These are phyloP conservation scores for Erythrophleum ivorense DNA, from an alignment of 331 rosid species.

Conservation along the genomic window DNA sequence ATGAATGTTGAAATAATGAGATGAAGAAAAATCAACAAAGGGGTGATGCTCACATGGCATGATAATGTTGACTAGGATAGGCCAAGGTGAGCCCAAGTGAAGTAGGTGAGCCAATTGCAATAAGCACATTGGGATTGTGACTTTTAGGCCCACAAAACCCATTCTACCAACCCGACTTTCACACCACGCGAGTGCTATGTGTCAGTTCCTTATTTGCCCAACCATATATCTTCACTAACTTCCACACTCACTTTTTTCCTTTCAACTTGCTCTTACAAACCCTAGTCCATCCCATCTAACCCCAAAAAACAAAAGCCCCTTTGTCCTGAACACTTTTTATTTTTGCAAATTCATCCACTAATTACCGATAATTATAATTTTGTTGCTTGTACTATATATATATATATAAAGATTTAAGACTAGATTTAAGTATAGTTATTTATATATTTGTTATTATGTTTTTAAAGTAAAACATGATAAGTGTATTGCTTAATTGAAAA, in stretches of 20 bases:
- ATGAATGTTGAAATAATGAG: neutral
- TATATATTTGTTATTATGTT: too few relatives aligned
- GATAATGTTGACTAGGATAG: constrained; percentile 34
- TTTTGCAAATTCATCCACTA: too few relatives aligned
- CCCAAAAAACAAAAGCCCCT: too few relatives aligned
- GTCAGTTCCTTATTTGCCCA: constrained; percentile 38
- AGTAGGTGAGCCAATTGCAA: constrained; percentile 38
- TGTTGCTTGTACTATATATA: too few relatives aligned
- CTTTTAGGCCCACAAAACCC: constrained; percentile 60
- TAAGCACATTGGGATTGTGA: constrained; percentile 42
- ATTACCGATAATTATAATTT: too few relatives aligned
- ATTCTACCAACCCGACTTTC: constrained; percentile 45
- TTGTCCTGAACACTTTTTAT: too few relatives aligned
- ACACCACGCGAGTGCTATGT: constrained; percentile 41
- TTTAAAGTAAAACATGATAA: too few relatives aligned
- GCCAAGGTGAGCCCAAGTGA: constrained; percentile 50
- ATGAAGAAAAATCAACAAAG: neutral
- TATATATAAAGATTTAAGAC: too few relatives aligned
- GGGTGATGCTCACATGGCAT: constrained; percentile 16
- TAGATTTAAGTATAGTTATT: too few relatives aligned
- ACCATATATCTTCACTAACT: constrained; percentile 12
- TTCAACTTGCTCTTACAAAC: too few relatives aligned
- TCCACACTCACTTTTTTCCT: constrained; percentile 24
- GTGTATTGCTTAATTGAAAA: too few relatives aligned
- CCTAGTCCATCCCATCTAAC: neutral